Conservation (phyloP, 805 yeast genomes). For the Saccharomycopsis synnaedendra region DNA sequence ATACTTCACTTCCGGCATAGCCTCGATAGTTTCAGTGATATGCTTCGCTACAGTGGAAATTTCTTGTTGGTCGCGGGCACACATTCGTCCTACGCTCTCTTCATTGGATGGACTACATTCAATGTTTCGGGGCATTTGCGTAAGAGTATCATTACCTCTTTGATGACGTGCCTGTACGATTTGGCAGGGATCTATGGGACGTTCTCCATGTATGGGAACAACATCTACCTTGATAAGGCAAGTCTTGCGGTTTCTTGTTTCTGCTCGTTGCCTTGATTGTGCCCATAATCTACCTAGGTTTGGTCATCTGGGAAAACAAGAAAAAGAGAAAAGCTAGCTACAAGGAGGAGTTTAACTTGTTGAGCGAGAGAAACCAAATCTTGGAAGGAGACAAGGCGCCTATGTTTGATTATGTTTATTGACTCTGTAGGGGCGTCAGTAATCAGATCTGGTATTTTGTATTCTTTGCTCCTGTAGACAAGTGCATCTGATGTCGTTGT, state of each 20-base stretch:
- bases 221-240: constrained; percentile 33
- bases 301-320: constrained; percentile 18
- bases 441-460: no score
- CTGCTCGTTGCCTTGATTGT: constrained; percentile 4
- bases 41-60: constrained; percentile 45
- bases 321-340: constrained; percentile 4
- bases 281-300: constrained; percentile 23
- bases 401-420: constrained; percentile 25
- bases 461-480: no score
- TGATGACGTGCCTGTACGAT: constrained; percentile 60
- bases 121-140: constrained; percentile 54
- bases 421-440: no score
- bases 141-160: constrained; percentile 44
- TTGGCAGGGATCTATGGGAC: constrained; percentile 49
- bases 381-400: constrained; percentile 29
- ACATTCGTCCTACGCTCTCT: constrained; percentile 54
- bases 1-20: constrained; percentile 31
- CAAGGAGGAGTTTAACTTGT: constrained; percentile 4
- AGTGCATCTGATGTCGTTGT: no score
- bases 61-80: constrained; percentile 48
- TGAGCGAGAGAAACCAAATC: constrained; percentile 20
- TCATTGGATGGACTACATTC: constrained; percentile 57
- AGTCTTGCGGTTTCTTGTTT: constrained; percentile 37
- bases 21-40: constrained; percentile 23
- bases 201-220: constrained; percentile 19